Evolutionary conservation across 495 filamentous ascomycete genomes (phyloP).

Genomic region (Aspergillus egyptiacus): DNA sequence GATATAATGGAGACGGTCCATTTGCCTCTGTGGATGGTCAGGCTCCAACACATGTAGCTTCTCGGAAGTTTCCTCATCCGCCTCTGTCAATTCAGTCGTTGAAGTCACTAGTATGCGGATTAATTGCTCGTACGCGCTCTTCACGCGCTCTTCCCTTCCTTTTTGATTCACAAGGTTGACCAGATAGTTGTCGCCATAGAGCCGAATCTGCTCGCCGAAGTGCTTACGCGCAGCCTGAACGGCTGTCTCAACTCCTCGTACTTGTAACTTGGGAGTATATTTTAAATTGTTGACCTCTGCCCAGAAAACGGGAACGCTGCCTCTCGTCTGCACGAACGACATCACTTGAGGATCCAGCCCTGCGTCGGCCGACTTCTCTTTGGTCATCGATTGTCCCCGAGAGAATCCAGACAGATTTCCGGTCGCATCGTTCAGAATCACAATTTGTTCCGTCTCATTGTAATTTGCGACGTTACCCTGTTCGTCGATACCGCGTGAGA

Average conservation of each 20-base stretch:
- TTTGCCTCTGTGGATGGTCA: slow-evolving; percentile 48
- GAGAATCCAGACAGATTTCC: slow-evolving; percentile 75
- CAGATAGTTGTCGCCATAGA: slow-evolving; percentile 94
- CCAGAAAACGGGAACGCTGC: slow-evolving; percentile 93
- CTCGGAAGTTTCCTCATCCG: slow-evolving; percentile 57
- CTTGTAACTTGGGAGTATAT: slow-evolving; percentile 82
- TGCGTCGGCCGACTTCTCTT: slow-evolving; percentile 53
- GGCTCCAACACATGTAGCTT: slow-evolving; percentile 76
- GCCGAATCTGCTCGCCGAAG: slow-evolving; percentile 82
- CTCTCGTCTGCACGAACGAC: slow-evolving; percentile 91
- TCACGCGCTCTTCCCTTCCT: slow-evolving; percentile 79
- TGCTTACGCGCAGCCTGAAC: slow-evolving; percentile 72
- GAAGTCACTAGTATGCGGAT: slow-evolving; percentile 66
- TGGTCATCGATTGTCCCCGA: slow-evolving; percentile 66
- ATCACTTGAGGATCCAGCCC: slow-evolving; percentile 78
- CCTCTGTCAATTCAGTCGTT: slow-evolving; percentile 55
- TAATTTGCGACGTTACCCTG: slow-evolving; percentile 93
- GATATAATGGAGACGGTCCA: slow-evolving; percentile 84
- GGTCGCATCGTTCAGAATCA: slow-evolving; percentile 75
- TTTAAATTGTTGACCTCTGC: slow-evolving; percentile 85
- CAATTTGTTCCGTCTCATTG: slow-evolving; percentile 93
- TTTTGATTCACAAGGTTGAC: slow-evolving; percentile 96
- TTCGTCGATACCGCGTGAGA: slow-evolving; percentile 89
- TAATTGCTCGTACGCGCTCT: slow-evolving; percentile 87
- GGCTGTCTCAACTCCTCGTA: slow-evolving; percentile 79